These are phyloP conservation scores for Aspergillus pseudotamarii DNA, from an alignment of 2,329 filamentous ascomycete genomes.

Conservation along the genomic window DNA sequence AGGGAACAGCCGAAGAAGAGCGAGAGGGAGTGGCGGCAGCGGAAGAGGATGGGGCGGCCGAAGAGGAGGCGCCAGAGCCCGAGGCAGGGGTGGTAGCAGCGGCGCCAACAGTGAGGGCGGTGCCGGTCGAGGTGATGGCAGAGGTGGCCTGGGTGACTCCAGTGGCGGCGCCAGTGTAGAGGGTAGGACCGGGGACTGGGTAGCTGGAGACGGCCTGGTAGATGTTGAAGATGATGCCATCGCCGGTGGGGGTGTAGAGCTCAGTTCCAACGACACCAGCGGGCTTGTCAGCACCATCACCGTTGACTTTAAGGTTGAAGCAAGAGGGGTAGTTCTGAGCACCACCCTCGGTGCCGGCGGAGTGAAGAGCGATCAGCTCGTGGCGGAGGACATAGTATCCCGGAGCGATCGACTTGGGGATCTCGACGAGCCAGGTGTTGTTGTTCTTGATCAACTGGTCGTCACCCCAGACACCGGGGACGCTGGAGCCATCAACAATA, in stretches of 20 bases:
- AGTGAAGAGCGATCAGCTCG: slow-evolving; percentile 56
- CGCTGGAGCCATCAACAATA: slow-evolving; percentile 45
- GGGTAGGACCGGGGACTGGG: slow-evolving; percentile 52
- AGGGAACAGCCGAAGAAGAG: background rate
- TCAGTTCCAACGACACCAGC: slow-evolving; percentile 52
- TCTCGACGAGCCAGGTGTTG: slow-evolving; percentile 48
- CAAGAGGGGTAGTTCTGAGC: slow-evolving; percentile 58
- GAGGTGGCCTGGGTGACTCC: slow-evolving; percentile 18
- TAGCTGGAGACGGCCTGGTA: slow-evolving; percentile 52
- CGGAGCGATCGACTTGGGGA: slow-evolving; percentile 47
- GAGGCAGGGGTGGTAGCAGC: slow-evolving; percentile 3
- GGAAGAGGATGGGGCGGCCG: background rate
- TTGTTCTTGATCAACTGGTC: slow-evolving; percentile 54
- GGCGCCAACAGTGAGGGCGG: slow-evolving; percentile 9
- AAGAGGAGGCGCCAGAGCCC: slow-evolving; percentile 1
- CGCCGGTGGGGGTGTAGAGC: slow-evolving; percentile 57
- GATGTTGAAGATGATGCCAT: slow-evolving; percentile 61
- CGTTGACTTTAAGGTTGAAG: slow-evolving; percentile 60
- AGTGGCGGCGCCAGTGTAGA: slow-evolving; percentile 20
- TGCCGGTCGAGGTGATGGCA: slow-evolving; percentile 18
- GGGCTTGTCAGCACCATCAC: slow-evolving; percentile 49
- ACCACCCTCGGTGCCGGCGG: slow-evolving; percentile 42
- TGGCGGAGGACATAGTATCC: slow-evolving; percentile 56
- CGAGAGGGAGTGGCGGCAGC: background rate
- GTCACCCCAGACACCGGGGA: slow-evolving; percentile 55